A percentile compares a stretch with the other conserved stretches of the same genome.
phyloP scores from a whole-genome alignment of 1,139 yeast genomes.

The Taiozyma sp. region DNA sequence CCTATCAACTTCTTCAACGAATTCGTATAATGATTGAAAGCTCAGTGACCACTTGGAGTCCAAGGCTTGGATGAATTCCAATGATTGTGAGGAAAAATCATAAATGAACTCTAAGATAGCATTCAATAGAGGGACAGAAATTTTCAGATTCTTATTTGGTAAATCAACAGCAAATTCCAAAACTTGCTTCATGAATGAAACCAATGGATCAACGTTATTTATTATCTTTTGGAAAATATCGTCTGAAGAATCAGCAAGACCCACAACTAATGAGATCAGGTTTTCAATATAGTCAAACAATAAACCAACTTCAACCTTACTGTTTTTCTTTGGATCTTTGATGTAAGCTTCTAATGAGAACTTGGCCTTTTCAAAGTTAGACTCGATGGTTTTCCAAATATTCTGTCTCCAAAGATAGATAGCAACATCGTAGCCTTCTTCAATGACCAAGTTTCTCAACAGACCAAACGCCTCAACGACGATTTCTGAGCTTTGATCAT shows the following conservation, averaged over 20 bases:
- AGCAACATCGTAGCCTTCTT: slow-evolving; percentile 87
- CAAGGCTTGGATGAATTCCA: slow-evolving; percentile 37
- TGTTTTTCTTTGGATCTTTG: slow-evolving; percentile 10
- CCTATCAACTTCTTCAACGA: slow-evolving; percentile 20
- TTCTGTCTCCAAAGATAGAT: slow-evolving; percentile 73
- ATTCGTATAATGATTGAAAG: slow-evolving; percentile 8
- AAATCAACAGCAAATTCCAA: slow-evolving; percentile 28
- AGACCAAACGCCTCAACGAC: slow-evolving; percentile 79
- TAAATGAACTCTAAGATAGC: slow-evolving; percentile 57
- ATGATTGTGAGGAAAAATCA: slow-evolving; percentile 62
- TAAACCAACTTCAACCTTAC: slow-evolving; percentile 39
- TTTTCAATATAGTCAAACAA: slow-evolving; percentile 72
- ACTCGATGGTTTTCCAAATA: slow-evolving; percentile 58
- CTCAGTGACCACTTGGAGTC: slow-evolving; percentile 14
- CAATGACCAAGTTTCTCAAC: slow-evolving; percentile 72
- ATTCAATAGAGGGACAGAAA: slow-evolving; percentile 43
- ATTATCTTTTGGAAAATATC: slow-evolving; percentile 52
- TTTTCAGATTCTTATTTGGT: slow-evolving; percentile 28
- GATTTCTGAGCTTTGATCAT: slow-evolving; percentile 68
- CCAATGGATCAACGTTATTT: slow-evolving; percentile 30
- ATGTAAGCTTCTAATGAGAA: slow-evolving; percentile 42
- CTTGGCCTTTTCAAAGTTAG: slow-evolving; percentile 45
- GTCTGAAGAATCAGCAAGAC: slow-evolving; percentile 61
- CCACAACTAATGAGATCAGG: slow-evolving; percentile 61
- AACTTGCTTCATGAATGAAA: slow-evolving; percentile 40